Evolutionary conservation across 2,329 filamentous ascomycete species (phyloP), one percentile per base, ranked within the genome.

Genomic region (Aspergillus terreus): DNA sequence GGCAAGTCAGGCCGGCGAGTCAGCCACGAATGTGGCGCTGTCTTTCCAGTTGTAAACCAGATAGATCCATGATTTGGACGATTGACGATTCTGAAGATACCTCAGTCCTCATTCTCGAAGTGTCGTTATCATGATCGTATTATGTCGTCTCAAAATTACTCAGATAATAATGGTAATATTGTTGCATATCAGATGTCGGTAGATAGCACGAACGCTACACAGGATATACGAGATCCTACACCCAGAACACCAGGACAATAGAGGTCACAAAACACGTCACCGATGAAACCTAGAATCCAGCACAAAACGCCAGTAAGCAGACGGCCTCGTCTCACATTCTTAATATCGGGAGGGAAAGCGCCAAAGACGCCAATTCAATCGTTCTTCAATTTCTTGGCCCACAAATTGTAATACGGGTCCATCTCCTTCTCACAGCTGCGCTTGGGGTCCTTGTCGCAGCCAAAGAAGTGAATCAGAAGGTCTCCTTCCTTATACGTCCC

Each of bases 401-500:
- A 77, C 47, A 67, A 63, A 46, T 65, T 60, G 54, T 73, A 78
- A 56, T 75, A 82, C n/a, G 77, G 71, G 42, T 78, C 76, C 60
- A 92, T 84, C 68, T 92, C 87, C 48, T 81, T 80, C 55, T 86
- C 83, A 69, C 94, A 97, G 58, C 81, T 83, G 46, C 82, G 75
- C 35, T 76, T 72, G 62, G 50, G 57, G 52, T 64, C 64, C 44
- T 79, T 78, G 35, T 83, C 80, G 70, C 94, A 99, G 47, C 83
- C 85, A 19, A 83, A 77, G 63, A 97, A 89, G 52, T 86, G 83
- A 55, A 95, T 83, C 1, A 95, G 80, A 52, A 97, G 85, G 66
- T 97, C 92, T 30, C 91, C 92, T 7, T 92, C 84, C 64, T 86
- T 82, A 70, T 91, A 97, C 44, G 82, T 77, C 14, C 82, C 82